Base-by-base conservation (phyloP, 345 rosid species). In the Conringia planisiliqua region DNA sequence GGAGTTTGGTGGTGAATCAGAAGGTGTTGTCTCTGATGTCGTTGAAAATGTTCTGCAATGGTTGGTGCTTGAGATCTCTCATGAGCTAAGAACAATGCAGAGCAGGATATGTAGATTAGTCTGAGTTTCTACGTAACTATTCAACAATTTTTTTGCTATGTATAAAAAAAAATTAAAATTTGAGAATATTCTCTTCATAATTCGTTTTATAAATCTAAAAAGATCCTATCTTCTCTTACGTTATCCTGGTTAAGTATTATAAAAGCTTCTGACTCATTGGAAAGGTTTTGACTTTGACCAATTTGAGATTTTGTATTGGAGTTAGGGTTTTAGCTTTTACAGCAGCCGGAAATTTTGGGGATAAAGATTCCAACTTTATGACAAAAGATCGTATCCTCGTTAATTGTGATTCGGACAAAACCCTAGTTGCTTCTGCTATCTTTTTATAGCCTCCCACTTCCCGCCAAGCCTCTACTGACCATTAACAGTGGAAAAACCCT, bases 11-110 rank as follows among this genome's bases (percentile, higher is more conserved):
- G 78, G 76, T 6, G 85, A 84, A 50, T 63, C 73, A 2, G 92
- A 90, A 82, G 84, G 80, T 56, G 62, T 81, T 60, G 81, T 85
- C 16, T 55, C 57, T 29, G 89, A 85, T 46, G 30, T 84, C 24
- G 89, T 54, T 7, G 96, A 87, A 43, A 54, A 48, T 56, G 70
- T 88, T 65, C 46, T 88, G n/a, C 85, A 83, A 69, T 88, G 90
- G 48, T 62, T 87, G 63, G 70, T 77, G 35, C 43, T 61, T 56
- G 92, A 92, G 22, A 27, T 79, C 59, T 61, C 77, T 50, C 51
- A 59, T 30, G 75, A 79, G 70, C 82, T 81, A 64, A 32, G 43
- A 78, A 70, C 73, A 66, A 50, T 71, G 77, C 69, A 63, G 66
- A 44, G 14, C 10, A 44, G 35, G 6, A 12, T 51, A 43, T 61